Base-by-base conservation (phyloP, 2,329 filamentous ascomycete genomes). In the Tolypocladium cylindrosporum region DNA sequence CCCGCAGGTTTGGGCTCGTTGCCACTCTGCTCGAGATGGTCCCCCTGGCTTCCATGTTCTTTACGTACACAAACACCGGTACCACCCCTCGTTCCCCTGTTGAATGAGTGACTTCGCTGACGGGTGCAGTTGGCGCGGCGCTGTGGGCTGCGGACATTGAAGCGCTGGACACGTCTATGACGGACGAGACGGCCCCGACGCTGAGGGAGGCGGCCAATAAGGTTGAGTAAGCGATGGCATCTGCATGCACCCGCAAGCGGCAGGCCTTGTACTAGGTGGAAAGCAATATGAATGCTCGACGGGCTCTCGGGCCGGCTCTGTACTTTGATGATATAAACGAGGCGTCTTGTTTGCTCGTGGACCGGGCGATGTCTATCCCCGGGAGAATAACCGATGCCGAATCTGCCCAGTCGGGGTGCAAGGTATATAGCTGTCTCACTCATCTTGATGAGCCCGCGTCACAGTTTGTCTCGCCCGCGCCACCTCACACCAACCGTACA, bases 141-240 rank as follows among this genome's bases (percentile, higher is more conserved):
- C 76, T 97, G n/a, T 97, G 91, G 91, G 92, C 93, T 45, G 89
- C 90, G 21, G 91, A 95, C 71, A 83, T 95, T 59, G 91, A 95
- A 71, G 70, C 73, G 36, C 78, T 79, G 64, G 74, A 76, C 58
- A 77, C 72, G 11, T 70, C 72, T 45, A 81, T 82, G 77, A 74
- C 75, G 11, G 68, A 74, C 56, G 72, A 75, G 60, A 82, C 79
- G 16, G 79, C 79, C n/a, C 79, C 80, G 1, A 72, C 67, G 16
- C 68, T 83, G 50, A 74, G 78, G 51, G 77, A 80, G 62, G 71
- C 75, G 48, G 79, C 77, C 39, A 76, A 77, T 64, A 77, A 80
- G 61, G 75, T 74, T 60, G 76, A 81, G 63, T 60, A 41, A 56
- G 21, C n/a, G 21, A 37, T n/a, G 34, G 9, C 34, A 42, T 36